Base-by-base conservation (phyloP, 1,284 basidiomycete genomes). In the Malassezia dermatis region DNA sequence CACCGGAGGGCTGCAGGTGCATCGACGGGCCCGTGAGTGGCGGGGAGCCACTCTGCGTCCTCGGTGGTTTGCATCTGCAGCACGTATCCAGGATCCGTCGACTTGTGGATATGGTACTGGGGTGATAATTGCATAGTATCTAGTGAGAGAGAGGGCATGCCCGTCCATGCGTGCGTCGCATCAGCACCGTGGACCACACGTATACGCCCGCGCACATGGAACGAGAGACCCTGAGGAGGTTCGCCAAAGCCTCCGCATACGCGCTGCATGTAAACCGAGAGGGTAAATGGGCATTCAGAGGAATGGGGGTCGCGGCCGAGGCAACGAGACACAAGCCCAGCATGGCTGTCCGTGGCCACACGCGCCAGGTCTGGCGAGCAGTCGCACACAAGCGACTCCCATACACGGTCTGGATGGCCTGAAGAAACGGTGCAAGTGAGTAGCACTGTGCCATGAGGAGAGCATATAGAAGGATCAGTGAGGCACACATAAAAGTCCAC, bases 161-260 rank as follows among this genome's bases (percentile, higher is more conserved):
- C 32, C n/a, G 32, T 34, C 32, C 32, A 34, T 15, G 32, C n/a
- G 13, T n/a, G n/a, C 8, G 32, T 13, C 13, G 32, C 15, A 34
- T 34, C 32, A n/a, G 5, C 32, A 13, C 32, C 15, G n/a, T 34
- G 32, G 6, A 21, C 26, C 13, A 45, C 13, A 21, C 8, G 35
- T 2, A 30, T 13, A 19, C 41, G 39, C 10, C 53, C 53, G 2
- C 23, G 30, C 35, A 56, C 40, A 12, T 24, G 15, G 15, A 50
- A 51, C 17, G 10, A 11, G 8, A 56, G n/a, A 19, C 30, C 35
- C 2, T 15, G n/a, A 3, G 53, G 24, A 8, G 27, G 12, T 4
- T 19, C 31, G 15, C 53, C 53, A 43, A 45, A 56, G 7, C n/a
- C 10, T 2, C 41, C 53, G 41, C 53, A 56, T 21, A 40, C 53